Evolutionary conservation across 345 rosid species (phyloP).

Genomic region (Arabis hirsuta): DNA sequence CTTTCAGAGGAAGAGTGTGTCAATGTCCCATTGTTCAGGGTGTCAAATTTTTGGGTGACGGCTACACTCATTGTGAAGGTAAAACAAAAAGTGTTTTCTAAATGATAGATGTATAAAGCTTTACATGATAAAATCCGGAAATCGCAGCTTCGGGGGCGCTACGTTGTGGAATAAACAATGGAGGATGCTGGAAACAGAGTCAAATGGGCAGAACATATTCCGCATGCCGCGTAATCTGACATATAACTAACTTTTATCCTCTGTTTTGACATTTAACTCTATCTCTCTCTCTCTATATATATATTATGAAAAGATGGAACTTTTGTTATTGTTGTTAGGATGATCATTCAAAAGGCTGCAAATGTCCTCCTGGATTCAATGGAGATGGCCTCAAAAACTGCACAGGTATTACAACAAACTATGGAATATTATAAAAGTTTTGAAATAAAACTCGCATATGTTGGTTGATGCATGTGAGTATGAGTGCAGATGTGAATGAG

Average conservation of each 20-base stretch:
- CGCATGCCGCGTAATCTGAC: constrained; percentile 67
- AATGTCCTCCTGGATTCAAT: constrained; percentile 85
- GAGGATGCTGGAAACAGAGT: constrained; percentile 85
- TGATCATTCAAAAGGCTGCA: constrained; percentile 64
- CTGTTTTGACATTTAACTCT: neutral
- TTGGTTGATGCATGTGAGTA: neutral
- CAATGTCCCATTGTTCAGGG: constrained; percentile 89
- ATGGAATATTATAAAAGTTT: neutral
- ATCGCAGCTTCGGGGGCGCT: constrained; percentile 70
- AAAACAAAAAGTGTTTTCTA: constrained; percentile 25
- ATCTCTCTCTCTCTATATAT: neutral
- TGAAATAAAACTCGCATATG: neutral
- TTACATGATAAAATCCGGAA: neutral
- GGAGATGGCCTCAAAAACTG: constrained; percentile 82
- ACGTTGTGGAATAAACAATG: constrained; percentile 81
- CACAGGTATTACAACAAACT: constrained; percentile 53
- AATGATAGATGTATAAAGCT: neutral
- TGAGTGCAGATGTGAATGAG: constrained; percentile 55
- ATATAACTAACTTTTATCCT: neutral
- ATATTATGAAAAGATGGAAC: neutral
- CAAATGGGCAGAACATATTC: constrained; percentile 67
- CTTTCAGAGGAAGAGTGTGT: constrained; percentile 94
- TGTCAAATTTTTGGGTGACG: constrained; percentile 80
- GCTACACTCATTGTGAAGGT: constrained; percentile 94
- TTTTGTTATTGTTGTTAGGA: constrained; percentile 50